Percentiles rank a stretch among this genome's conserved stretches.
Conservation (phyloP, 2,329 filamentous ascomycete species). For the Hypoxylon sp. region DNA sequence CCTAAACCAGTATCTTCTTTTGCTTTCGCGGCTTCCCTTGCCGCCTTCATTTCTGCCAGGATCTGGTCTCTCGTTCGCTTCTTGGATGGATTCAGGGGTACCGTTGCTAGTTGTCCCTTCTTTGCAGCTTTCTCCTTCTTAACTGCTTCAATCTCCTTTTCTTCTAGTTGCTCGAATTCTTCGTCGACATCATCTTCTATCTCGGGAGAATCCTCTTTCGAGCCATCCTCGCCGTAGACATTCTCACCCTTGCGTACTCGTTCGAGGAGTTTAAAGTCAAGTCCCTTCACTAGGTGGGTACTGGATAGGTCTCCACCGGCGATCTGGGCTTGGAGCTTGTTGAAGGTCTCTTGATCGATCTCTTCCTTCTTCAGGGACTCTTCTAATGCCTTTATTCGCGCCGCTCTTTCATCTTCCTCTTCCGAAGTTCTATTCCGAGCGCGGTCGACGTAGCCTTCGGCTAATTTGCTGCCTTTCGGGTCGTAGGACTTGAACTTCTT, state of each 20-base stretch:
- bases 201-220: conserved; percentile 50
- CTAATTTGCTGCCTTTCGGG: conserved; percentile 86
- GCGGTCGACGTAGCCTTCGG: conserved; percentile 86
- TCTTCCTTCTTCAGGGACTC: conserved; percentile 85
- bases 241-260: conserved; percentile 77
- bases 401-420: conserved; percentile 67
- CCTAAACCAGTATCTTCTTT: conserved; percentile 66
- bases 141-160: conserved; percentile 66
- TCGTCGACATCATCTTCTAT: conserved; percentile 71
- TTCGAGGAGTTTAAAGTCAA: conserved; percentile 86
- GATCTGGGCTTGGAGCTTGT: conserved; percentile 80
- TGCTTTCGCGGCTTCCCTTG: conserved; percentile 70
- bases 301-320: conserved; percentile 83
- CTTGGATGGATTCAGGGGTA: conserved; percentile 65
- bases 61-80: conserved; percentile 77
- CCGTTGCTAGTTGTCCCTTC: conserved; percentile 71
- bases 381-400: conserved; percentile 82
- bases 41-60: conserved; percentile 74
- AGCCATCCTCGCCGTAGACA: conserved; percentile 62
- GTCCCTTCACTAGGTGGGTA: conserved; percentile 90
- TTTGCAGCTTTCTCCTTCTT: conserved; percentile 67
- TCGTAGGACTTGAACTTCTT: conserved; percentile 84
- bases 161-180: conserved; percentile 72
- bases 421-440: conserved; percentile 72
- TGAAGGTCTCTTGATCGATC: conserved; percentile 84